These are phyloP conservation scores for Citrullus amarus DNA, from an alignment of 306 rosid species.

Conservation along the genomic window DNA sequence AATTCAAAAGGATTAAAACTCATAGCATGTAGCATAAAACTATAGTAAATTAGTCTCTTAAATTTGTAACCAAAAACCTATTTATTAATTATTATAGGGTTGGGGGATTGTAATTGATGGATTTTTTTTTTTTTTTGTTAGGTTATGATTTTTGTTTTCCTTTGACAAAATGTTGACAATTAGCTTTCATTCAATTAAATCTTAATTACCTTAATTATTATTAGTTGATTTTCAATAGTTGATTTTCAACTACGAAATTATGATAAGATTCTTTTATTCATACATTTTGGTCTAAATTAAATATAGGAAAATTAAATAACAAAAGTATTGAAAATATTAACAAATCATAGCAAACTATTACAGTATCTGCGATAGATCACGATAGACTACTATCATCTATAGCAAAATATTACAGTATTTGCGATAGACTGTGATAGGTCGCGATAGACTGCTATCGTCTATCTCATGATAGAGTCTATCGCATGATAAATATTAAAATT, in stretches of 20 bases:
- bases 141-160: neutral
- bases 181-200: neutral
- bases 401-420: too few relatives aligned
- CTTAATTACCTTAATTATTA: neutral
- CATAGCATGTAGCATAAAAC: neutral
- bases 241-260: neutral
- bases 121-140: neutral
- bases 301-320: too few relatives aligned
- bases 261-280: neutral
- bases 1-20: neutral
- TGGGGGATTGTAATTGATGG: neutral
- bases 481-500: too few relatives aligned
- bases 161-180: neutral
- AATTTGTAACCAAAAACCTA: neutral
- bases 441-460: too few relatives aligned
- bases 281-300: neutral
- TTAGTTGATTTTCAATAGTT: neutral
- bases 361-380: too few relatives aligned
- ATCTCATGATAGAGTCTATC: too few relatives aligned
- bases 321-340: too few relatives aligned
- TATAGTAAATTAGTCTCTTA: neutral
- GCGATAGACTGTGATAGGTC: too few relatives aligned
- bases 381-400: too few relatives aligned
- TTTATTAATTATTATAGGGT: neutral
- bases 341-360: too few relatives aligned